Base-by-base conservation (phyloP, 1,284 basidiomycete species). In the Peniophora sp. region DNA sequence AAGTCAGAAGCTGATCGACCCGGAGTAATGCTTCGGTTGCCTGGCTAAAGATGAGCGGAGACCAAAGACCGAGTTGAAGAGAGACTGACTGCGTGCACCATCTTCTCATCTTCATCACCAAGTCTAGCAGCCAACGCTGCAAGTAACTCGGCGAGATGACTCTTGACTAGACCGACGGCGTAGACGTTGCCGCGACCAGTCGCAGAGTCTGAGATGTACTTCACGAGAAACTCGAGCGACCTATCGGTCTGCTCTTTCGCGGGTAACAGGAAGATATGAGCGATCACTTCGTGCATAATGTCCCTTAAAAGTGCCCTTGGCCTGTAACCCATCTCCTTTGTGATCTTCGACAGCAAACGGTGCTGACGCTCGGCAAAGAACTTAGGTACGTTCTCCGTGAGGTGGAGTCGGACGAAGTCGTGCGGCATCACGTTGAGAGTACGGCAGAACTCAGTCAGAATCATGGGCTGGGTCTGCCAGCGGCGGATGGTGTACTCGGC, bases 121-220 rank as follows among this genome's bases (percentile, higher is more conserved):
- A 93, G 70, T 9, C 76, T 75, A 22, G 90, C 74, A 18, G 92
- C 82, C n/a, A 96, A 68, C 52, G 85, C 80, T 2, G 83, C 81
- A 15, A 94, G 69, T 17, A 93, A 68, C 3, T 81, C 75, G 1
- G 88, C 77, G 24, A 84, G 68, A 54, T 78, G 85, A 52, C 81
- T 82, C 47, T 76, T 79, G 41, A 91, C 74, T 20, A 91, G 63
- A n/a, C n/a, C n/a, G n/a, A n/a, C n/a, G 50, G 70, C 76, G 43
- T 66, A 64, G 66, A 60, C 15, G 64, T 8, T n/a, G 37, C 6
- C 15, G 15, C 8, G 37, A 8, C n/a, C 37, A 41, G 6, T 6
- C 5, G 37, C 37, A 41, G 37, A 41, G 5, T 32, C 27, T 5
- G 27, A 71, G 24, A 88, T 62, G 17, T 77, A 62, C 32, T 74